Base-by-base conservation (phyloP, 1,284 basidiomycete genomes). In the Trametes versicolor region DNA sequence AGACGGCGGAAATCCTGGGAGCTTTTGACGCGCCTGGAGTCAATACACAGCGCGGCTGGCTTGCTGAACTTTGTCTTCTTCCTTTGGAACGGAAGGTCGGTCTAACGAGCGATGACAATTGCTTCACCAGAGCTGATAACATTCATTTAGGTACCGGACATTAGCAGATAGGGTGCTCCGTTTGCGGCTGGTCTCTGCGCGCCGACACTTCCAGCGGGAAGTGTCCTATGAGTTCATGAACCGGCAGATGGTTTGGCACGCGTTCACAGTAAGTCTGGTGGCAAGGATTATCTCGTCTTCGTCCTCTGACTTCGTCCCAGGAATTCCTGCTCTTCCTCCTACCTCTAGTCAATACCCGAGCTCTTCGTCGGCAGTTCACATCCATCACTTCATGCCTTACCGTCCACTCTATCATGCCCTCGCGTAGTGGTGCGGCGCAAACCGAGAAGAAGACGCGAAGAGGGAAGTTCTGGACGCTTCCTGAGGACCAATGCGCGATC, bases 141-240 rank as follows among this genome's bases (percentile, higher is more conserved):
- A 17, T 64, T 47, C 51, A 23, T 45, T 39, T 70, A 97, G 95
- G 73, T 97, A 96, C 76, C 91, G 97, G 0, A 94, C 95, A 7
- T 77, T 97, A 23, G 82, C 91, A 15, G 96, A 98, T 75, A 84
- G 98, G 48, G 64, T 97, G 17, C 82, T 99, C n/a, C 81, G 84
- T 19, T 86, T 99, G 81, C 83, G 86, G 29, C 85, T 99, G 2
- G 85, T 92, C 0, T 93, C 97, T 10, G 85, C 93, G 0, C 86
- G 88, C 43, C 81, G 87, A 54, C 85, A 91, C 36, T 84, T 92
- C 55, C 89, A 88, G 66, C 87, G 94, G 17, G 92, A 97, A 73
- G 94, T 99, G 57, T 97, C 94, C 72, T 99, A 99, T 78, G 98
- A 99, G 76, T 99, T 97, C 74, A 95, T 99, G 91, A 99, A 99